These are phyloP conservation scores for Glebionis coronaria DNA, from an alignment of 129 eudicot species.

Conservation along the genomic window DNA sequence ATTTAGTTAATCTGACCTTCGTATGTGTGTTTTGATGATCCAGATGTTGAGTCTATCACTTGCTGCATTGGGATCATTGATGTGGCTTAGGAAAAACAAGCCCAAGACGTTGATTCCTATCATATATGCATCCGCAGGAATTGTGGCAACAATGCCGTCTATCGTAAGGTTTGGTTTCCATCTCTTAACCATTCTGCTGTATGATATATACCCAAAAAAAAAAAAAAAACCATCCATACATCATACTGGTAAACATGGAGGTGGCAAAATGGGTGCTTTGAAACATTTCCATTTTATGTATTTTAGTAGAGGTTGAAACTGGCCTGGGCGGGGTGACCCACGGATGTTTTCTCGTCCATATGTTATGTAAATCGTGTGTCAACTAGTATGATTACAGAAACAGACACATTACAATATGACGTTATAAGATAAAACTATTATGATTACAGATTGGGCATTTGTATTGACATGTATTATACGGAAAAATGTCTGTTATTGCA, in stretches of 20 bases:
- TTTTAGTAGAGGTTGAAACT: too few relatives aligned
- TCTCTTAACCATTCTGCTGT: neutral
- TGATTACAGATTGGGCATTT: too few relatives aligned
- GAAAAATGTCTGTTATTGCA: constrained; percentile 30
- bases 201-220: neutral
- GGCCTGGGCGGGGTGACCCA: too few relatives aligned
- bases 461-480: neutral
- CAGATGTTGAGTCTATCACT: constrained; percentile 89
- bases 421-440: too few relatives aligned
- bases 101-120: constrained; percentile 91
- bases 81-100: constrained; percentile 97
- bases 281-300: too few relatives aligned
- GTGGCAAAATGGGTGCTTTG: neutral
- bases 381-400: too few relatives aligned
- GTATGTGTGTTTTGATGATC: constrained; percentile 3
- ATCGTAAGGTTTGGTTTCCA: constrained; percentile 63
- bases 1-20: neutral
- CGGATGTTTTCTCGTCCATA: too few relatives aligned
- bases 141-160: constrained; percentile 97
- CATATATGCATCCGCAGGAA: constrained; percentile 78
- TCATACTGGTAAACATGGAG: neutral
- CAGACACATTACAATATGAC: too few relatives aligned
- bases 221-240: neutral
- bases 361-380: too few relatives aligned
- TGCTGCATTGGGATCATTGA: constrained; percentile 92